A percentile compares a stretch with the other conserved stretches of the same genome.
Conservation (phyloP, 371 early-diverging fungal species). For the Dipsacomyces acuminosporus region DNA sequence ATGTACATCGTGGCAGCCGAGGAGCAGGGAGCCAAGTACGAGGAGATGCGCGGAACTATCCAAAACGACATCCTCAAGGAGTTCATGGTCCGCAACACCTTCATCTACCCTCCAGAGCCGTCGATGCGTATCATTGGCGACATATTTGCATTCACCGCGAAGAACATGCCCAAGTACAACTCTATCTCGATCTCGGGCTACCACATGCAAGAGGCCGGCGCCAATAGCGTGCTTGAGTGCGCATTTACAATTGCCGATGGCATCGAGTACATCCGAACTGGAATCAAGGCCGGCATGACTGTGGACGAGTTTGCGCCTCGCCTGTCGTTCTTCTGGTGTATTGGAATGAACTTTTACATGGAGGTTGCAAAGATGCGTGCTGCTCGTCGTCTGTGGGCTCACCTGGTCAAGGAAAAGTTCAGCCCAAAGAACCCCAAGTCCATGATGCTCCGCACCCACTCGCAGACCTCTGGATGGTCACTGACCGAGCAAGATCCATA, state of each 20-base stretch:
- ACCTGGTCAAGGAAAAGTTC: constrained; percentile 73
- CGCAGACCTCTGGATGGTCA: constrained; percentile 87
- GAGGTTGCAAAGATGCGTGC: constrained; percentile 87
- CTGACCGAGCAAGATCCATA: constrained; percentile 86
- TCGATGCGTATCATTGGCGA: constrained; percentile 83
- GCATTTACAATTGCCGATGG: constrained; percentile 87
- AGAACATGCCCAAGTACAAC: constrained; percentile 86
- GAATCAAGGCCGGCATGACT: constrained; percentile 74
- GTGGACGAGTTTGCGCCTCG: constrained; percentile 84
- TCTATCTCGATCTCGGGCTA: constrained; percentile 88
- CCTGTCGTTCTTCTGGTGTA: constrained; percentile 84
- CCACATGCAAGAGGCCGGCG: constrained; percentile 88
- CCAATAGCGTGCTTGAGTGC: constrained; percentile 75
- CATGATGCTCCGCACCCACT: constrained; percentile 75
- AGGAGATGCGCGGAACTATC: constrained; percentile 76
- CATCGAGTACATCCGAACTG: constrained; percentile 70
- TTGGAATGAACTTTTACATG: constrained; percentile 93
- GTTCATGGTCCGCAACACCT: constrained; percentile 89
- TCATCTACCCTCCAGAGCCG: constrained; percentile 81
- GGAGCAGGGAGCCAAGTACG: constrained; percentile 75
- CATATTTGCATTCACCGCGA: constrained; percentile 77
- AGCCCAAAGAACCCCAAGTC: constrained; percentile 66
- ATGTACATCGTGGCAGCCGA: constrained; percentile 84
- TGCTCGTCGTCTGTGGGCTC: constrained; percentile 76
- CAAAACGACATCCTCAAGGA: constrained; percentile 89